Evolutionary conservation across 352 stramenopile genomes (phyloP), one percentile per base, ranked within the genome.

Genomic region (Thalassiosira oceanica): DNA sequence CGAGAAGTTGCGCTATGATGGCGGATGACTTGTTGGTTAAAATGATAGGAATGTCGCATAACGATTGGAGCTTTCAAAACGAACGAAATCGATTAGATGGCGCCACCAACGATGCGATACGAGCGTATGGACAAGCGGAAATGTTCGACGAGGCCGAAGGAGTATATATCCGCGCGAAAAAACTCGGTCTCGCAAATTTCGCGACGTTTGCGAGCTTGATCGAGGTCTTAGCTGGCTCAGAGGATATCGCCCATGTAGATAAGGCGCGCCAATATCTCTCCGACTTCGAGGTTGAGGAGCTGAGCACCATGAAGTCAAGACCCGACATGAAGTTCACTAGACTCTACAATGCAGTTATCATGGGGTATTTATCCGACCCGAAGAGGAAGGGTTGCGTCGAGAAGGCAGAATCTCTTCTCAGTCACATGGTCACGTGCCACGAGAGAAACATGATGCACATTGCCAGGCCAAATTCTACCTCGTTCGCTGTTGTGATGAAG

Each of bases 291-390:
- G n/a, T 18, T 18, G 66, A 70, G 57, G 41, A 16, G 16, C 57
- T 52, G 35, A 70, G 23, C 21, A 46, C 24, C 18, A 21, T 28
- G 4, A 28, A 46, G 29, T 20, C 61, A 18, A 18, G 28, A 29
- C 57, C 57, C 8, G 56, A 61, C 29, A 61, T 65, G 44, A 77
- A 75, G 28, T 70, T 57, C 28, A 76, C 65, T 23, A 45, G 16
- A 21, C 49, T 77, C 36, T 77, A 77, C 51, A 77, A 77, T 41
- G 26, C 49, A 7, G 31, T 67, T 16, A 77, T 77, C 31, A 26
- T 45, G 24, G 66, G 66, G 26, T 70, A 61, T 39, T 58, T 11
- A 39, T 39, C 33, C 10, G n/a, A 39, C 33, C 33, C 33, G 10
- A 10, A n/a, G 33, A 10, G n/a, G 10, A 44, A 54, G 21, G 13